Base-by-base conservation (phyloP, 257 asterid genomes). In the Jasminum sambac region DNA sequence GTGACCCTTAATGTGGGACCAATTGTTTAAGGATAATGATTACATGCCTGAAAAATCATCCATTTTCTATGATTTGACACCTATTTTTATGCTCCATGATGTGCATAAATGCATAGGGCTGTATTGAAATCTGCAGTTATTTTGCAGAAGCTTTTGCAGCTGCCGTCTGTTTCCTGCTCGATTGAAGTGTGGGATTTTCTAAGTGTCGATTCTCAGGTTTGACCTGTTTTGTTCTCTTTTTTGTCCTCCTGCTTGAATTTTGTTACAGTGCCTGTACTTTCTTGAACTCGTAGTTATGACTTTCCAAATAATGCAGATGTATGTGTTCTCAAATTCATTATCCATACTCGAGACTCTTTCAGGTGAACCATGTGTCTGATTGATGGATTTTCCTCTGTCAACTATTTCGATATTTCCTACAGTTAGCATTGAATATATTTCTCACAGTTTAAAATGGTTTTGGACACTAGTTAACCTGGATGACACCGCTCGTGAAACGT, bases 141-240 rank as follows among this genome's bases (percentile, higher is more conserved):
- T 71, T 63, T 82, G 78, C 93, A 95, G 99, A 88, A 86, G 62
- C 96, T 95, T 81, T 79, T 95, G 87, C 95, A 82, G 87, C 89
- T 91, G 73, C 96, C 98, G 10, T 82, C 88, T 70, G 84, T 91
- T 82, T 95, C 98, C 57, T 75, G 88, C 76, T 88, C 98, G 40
- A 89, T 95, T 69, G 99, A 95, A 85, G 93, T 91, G 70, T 95
- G 99, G 99, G 98, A 95, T 85, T 95, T 95, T 83, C 96, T 89
- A 59, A 95, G 96, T 68, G 95, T 95, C 66, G 98, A 95, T 87
- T 95, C 99, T 82, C 99, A 95, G 99, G 98, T 91, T 75, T 57
- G 72, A 72, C 65, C 59, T 76, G 46, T 71, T 64, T 69, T 73
- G 62, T 52, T 70, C 71, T 57, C 36, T 63, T 78, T 44, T 68